Evolutionary conservation across 805 yeast species (phyloP).

Genomic region (Brettanomyces naardenensis): DNA sequence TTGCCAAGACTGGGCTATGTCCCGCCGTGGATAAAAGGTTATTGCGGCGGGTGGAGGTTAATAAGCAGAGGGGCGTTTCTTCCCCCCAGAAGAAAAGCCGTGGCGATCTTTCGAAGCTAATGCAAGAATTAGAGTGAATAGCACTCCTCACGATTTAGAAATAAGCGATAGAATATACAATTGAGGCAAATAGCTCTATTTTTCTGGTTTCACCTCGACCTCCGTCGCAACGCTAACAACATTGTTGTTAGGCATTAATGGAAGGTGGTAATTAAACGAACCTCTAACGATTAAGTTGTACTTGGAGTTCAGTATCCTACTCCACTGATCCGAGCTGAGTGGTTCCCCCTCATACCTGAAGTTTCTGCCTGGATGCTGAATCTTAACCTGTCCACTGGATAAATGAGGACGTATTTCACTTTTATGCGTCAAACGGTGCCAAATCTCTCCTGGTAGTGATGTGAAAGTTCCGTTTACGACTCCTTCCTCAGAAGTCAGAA

Average conservation of each 20-base stretch:
- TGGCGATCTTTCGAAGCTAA: slow-evolving; percentile 34
- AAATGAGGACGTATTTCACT: slow-evolving; percentile 5
- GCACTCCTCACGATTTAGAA: too few relatives aligned
- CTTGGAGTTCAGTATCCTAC: slow-evolving; percentile 18
- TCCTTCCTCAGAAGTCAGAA: slow-evolving; percentile 11
- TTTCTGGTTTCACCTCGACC: slow-evolving; percentile 12
- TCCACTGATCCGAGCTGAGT: slow-evolving; percentile 23
- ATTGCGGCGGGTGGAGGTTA: slow-evolving; percentile 22
- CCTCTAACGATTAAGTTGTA: slow-evolving; percentile 26
- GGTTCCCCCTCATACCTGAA: slow-evolving; percentile 18
- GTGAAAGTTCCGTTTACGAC: slow-evolving; percentile 6
- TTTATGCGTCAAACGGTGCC: slow-evolving; percentile 17
- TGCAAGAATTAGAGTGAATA: slow-evolving; percentile 24
- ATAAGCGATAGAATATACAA: too few relatives aligned
- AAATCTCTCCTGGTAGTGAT: slow-evolving; percentile 11
- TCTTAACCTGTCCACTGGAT: slow-evolving; percentile 25
- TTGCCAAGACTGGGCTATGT: slow-evolving; percentile 49
- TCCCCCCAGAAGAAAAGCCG: slow-evolving; percentile 24
- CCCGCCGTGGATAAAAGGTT: slow-evolving; percentile 44
- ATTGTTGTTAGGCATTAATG: slow-evolving; percentile 18
- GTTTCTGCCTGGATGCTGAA: slow-evolving; percentile 21
- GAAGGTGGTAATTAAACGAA: slow-evolving; percentile 24
- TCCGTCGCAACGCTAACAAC: slow-evolving; percentile 24
- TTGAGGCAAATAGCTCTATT: too few relatives aligned
- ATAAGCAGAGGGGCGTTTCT: slow-evolving; percentile 16